phyloP scores from a whole-genome alignment of 805 yeast genomes.

The Zygoascus bituminiphila region DNA sequence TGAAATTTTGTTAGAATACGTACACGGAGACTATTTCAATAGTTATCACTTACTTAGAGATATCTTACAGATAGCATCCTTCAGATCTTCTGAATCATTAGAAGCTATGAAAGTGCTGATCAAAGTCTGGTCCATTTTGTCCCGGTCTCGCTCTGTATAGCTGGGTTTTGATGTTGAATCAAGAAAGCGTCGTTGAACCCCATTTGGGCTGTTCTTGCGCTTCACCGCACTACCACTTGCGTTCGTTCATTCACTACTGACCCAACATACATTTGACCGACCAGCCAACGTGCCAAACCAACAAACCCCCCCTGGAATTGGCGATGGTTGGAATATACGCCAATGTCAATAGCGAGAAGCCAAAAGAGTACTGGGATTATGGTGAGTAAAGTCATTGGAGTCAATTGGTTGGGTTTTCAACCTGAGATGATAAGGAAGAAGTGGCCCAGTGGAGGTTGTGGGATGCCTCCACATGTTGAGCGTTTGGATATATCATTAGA shows the following conservation, averaged over 20 bases:
- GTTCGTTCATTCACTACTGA: too few species aligned
- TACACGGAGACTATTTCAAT: background rate
- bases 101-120: slow-evolving; percentile 37
- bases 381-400: slow-evolving; percentile 18
- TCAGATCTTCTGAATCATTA: slow-evolving; percentile 27
- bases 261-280: too few species aligned
- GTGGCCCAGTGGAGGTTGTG: background rate
- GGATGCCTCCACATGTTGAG: background rate
- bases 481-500: background rate
- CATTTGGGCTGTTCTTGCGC: background rate
- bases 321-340: slow-evolving; percentile 47
- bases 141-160: too few species aligned
- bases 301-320: background rate
- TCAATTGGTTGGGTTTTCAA: too few species aligned
- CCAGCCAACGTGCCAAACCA: background rate
- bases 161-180: too few species aligned
- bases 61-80: slow-evolving; percentile 15
- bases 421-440: too few species aligned
- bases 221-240: too few species aligned
- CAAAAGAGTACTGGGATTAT: slow-evolving; percentile 80
- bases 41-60: slow-evolving; percentile 19
- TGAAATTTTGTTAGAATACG: background rate
- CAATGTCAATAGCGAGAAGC: slow-evolving; percentile 67
- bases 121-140: slow-evolving; percentile 14
- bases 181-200: background rate